Base-by-base conservation (phyloP, 2,329 filamentous ascomycete species). In the Sporothrix variecibatus region DNA sequence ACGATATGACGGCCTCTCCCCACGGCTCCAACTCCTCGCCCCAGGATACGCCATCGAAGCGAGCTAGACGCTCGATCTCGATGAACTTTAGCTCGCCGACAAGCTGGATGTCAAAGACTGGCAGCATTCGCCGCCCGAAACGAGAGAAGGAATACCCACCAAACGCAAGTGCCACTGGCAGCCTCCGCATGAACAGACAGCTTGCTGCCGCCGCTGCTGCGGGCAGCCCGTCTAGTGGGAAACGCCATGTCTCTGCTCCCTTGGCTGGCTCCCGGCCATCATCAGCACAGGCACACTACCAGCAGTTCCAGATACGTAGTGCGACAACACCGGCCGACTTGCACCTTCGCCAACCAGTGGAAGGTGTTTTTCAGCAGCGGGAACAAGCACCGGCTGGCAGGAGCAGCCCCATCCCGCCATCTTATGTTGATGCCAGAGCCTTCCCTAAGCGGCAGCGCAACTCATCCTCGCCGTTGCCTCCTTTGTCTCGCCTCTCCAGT, bases 71-170 rank as follows among this genome's bases (percentile, higher is more conserved):
- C 74, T 90, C 89, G 20, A 82, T 88, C 34, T 91, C 90, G 20
- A 87, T 89, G 84, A 88, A 89, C 72, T 88, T 91, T 75, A 84
- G 84, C 75, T 87, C 89, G 1, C 85, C 89, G 20, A 84, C 82
- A 69, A 86, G 82, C 69, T 90, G 89, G 88, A 87, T 90, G 76
- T 82, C 87, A 46, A 87, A 83, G 79, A 84, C 86, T 9, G 86
- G 87, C 72, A 91, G 89, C 81, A 79, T 90, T 72, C 86, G 88
- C 68, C 86, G 86, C 28, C 82, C 85, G 40, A 91, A 89, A 80
- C 85, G 86, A 75, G 43, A 84, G 83, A 74, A 81, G 82, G 53
- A 72, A 8, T 58, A 62, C 17, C 72, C 49, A 23, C 40, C 53
- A 23, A 69, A 31, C 40, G 40, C 71, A 26, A 64, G 34, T 20